A percentile compares a stretch with the other conserved stretches of the same genome.
Conservation (phyloP, 176 grass and related monocot genomes). For the Leersia perrieri region DNA sequence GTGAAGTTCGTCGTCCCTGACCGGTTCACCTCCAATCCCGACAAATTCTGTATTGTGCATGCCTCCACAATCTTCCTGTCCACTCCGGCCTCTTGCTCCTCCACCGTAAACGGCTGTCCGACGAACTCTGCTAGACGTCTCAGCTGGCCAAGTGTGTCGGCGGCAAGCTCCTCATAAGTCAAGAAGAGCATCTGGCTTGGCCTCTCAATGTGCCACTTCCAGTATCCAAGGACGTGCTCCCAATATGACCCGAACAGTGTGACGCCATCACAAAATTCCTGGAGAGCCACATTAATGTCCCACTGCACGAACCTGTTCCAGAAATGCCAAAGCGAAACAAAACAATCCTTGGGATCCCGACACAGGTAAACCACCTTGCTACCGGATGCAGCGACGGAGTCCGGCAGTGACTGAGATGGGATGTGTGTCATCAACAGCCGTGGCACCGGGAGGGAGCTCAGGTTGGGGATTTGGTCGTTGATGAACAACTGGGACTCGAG, state of each 20-base stretch:
- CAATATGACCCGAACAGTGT: neutral
- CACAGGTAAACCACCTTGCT: conserved; percentile 16
- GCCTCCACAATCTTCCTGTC: neutral
- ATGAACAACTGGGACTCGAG: conserved; percentile 14
- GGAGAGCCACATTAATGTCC: neutral
- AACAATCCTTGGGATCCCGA: conserved; percentile 22
- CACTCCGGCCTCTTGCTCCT: neutral
- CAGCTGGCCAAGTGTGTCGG: too few species aligned
- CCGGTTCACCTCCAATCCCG: conserved; percentile 16
- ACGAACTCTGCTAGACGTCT: conserved; percentile 17
- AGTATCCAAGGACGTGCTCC: conserved; percentile 33
- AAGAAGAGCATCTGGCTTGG: conserved; percentile 25
- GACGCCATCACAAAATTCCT: conserved; percentile 9
- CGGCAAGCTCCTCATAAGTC: conserved; percentile 29
- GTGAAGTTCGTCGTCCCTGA: neutral
- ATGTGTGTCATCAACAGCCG: conserved; percentile 28
- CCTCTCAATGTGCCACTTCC: neutral
- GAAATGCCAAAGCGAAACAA: conserved; percentile 31
- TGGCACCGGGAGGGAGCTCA: neutral
- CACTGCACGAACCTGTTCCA: neutral
- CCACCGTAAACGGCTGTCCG: conserved; percentile 1
- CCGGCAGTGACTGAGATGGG: neutral
- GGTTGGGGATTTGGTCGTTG: neutral
- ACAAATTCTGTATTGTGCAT: conserved; percentile 18
- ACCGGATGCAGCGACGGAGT: neutral